These are phyloP conservation scores for Austroboletus niveus DNA, from an alignment of 1,284 basidiomycete genomes.

Conservation along the genomic window DNA sequence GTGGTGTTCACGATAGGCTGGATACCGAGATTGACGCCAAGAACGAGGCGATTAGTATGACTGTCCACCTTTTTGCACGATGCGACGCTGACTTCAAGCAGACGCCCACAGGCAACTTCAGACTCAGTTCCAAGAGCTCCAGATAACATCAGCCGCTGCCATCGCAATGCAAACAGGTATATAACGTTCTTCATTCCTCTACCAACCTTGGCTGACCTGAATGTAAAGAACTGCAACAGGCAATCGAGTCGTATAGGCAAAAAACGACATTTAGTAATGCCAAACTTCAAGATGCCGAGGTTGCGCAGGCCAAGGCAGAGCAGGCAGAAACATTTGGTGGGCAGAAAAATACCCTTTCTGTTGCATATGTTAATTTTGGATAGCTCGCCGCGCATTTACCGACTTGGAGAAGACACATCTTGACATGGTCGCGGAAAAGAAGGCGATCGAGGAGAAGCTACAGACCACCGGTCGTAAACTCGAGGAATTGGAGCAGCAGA, in stretches of 20 bases:
- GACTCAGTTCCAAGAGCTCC: slow-evolving; percentile 62
- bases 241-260: slow-evolving; percentile 62
- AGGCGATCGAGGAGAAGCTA: slow-evolving; percentile 51
- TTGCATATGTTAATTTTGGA: slow-evolving; percentile 7
- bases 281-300: slow-evolving; percentile 69
- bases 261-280: slow-evolving; percentile 62
- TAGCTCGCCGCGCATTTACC: slow-evolving; percentile 55
- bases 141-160: slow-evolving; percentile 59
- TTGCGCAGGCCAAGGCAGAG: slow-evolving; percentile 61
- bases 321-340: slow-evolving; percentile 64
- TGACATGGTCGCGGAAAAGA: slow-evolving; percentile 52
- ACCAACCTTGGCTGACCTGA: slow-evolving; percentile 3
- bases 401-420: slow-evolving; percentile 64
- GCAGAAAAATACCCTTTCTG: slow-evolving; percentile 12
- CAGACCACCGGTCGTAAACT: slow-evolving; percentile 53
- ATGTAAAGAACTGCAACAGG: slow-evolving; percentile 55
- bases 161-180: slow-evolving; percentile 60
- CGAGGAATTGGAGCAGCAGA: slow-evolving; percentile 59
- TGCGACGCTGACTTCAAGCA: slow-evolving; percentile 23
- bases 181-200: slow-evolving; percentile 7
- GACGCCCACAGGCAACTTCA: slow-evolving; percentile 62
- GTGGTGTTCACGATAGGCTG: slow-evolving; percentile 53
- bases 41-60: slow-evolving; percentile 58
- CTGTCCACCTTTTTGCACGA: background rate
- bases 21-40: slow-evolving; percentile 52